Evolutionary conservation across 2,329 filamentous ascomycete species (phyloP), one percentile per base, ranked within the genome.

Genomic region (Eurotiales sp.): DNA sequence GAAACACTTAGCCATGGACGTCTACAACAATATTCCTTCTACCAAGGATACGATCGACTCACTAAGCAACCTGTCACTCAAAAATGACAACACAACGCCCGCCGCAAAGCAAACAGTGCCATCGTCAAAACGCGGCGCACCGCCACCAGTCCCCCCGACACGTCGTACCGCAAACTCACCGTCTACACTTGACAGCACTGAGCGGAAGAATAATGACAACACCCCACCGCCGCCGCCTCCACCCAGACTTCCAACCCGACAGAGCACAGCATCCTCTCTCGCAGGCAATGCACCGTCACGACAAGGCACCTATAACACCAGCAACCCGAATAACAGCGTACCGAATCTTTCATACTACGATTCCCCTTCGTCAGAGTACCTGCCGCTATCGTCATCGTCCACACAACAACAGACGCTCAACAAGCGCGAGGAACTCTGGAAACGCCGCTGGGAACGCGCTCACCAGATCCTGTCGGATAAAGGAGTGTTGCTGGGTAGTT

Each of bases 361-460:
- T 57, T 19, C n/a, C 19, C 10, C 15, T 12, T n/a, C n/a, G n/a
- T 15, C 54, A 61, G 12, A 47, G 2, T 10, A 19, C 11, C 34
- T 8, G 21, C 59, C 23, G 62, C 64, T 4, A 66, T 57, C 23
- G 53, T 59, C 10, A 56, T 57, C 1, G n/a, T n/a, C n/a, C n/a
- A n/a, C n/a, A 43, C 64, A 55, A 12, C 59, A 55, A 2, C 62
- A 71, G 0, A 59, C 72, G 2, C 67, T 69, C 3, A 76, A 71
- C 47, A 77, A 75, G 51, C 73, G 74, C 8, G 71, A 77, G 51
- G 75, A 77, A 50, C 59, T 76, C 8, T 78, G 75, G 75, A 64
- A 65, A 37, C 68, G 74, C 22, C 68, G 75, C 27, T 78, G 75
- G 75, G 69, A 67, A 37, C 64, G 72, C 3, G 72, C 75, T 0